These are phyloP conservation scores for Blastobotrys muscicola DNA, from an alignment of 805 yeast genomes.

Conservation along the genomic window DNA sequence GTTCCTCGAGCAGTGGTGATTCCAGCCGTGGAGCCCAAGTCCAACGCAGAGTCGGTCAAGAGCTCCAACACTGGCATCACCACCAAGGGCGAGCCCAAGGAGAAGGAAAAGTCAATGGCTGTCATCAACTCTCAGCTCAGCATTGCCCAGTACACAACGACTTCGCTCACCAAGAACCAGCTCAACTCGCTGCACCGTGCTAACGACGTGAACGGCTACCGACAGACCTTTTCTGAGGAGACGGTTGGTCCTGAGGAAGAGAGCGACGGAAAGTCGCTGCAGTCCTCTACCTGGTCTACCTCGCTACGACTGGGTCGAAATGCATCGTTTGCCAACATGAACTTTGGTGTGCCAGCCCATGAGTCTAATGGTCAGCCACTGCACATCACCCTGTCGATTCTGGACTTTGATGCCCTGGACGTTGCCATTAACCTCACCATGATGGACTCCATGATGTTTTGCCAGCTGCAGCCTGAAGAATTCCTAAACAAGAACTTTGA, in stretches of 20 bases:
- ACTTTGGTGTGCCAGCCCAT: background rate
- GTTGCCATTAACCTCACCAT: constrained; percentile 28
- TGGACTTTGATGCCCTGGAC: constrained; percentile 25
- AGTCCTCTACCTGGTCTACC: constrained; percentile 12
- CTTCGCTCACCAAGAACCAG: background rate
- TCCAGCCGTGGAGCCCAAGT: constrained; percentile 4
- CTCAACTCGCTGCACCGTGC: background rate
- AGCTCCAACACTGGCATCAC: background rate
- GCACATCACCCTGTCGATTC: constrained; percentile 8
- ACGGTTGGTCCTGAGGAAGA: constrained; percentile 1
- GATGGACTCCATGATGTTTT: constrained; percentile 25
- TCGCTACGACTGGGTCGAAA: constrained; percentile 7
- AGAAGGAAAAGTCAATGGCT: too few relatives aligned
- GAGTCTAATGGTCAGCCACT: constrained; percentile 1
- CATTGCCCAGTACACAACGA: background rate
- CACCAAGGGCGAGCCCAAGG: background rate
- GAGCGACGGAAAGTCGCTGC: background rate
- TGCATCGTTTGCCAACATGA: background rate
- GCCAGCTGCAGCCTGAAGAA: constrained; percentile 23
- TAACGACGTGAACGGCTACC: constrained; percentile 2
- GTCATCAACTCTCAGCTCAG: background rate
- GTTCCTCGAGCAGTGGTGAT: constrained; percentile 12
- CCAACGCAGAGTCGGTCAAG: background rate
- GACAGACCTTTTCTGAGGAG: background rate
- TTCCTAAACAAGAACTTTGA: constrained; percentile 28